Base-by-base conservation (phyloP, 306 rosid species). In the Carpinus viminea region DNA sequence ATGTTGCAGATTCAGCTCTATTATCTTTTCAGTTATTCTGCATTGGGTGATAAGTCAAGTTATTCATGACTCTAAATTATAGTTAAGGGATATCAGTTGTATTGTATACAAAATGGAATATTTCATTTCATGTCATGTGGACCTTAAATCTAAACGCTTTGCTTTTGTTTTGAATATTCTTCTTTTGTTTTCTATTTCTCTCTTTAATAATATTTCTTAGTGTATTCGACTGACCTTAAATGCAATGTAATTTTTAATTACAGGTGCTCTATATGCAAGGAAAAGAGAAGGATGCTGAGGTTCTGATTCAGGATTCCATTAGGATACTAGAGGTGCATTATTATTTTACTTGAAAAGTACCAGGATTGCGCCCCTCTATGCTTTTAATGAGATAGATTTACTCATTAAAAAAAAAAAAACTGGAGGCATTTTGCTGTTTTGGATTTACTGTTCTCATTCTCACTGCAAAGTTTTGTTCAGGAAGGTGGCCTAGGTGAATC, bases 241-340 rank as follows among this genome's bases (percentile, higher is more conserved):
- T 76, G 78, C 75, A 16, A 65, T 55, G 62, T 18, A 69, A 36
- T 71, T 79, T 3, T 72, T 77, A 28, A 68, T 76, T 71, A 76
- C 88, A 94, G 98, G 97, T 92, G 70, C 87, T 91, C 56, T 82
- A 89, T 83, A 90, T 89, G 78, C 92, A 85, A 81, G 98, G 97
- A 80, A 86, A 94, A 68, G 92, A 83, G 83, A 86, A 66, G 78
- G 97, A 92, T 70, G 88, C 95, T 8, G 97, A 87, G 88, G 89
- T 78, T 71, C 76, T 89, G 52, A 83, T 94, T 88, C 85, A 78
- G 76, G 93, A 92, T 87, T 92, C 97, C 54, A 81, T 94, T 78
- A 86, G 80, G 74, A 88, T 94, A 81, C 84, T 94, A 36, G 97
- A 92, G 98, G 98, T 94, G 69, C 55, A 36, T 76, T 66, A 75